Evolutionary conservation across 192 early-diverging fungal species (phyloP).

Genomic region (Umbelopsis sp.): DNA sequence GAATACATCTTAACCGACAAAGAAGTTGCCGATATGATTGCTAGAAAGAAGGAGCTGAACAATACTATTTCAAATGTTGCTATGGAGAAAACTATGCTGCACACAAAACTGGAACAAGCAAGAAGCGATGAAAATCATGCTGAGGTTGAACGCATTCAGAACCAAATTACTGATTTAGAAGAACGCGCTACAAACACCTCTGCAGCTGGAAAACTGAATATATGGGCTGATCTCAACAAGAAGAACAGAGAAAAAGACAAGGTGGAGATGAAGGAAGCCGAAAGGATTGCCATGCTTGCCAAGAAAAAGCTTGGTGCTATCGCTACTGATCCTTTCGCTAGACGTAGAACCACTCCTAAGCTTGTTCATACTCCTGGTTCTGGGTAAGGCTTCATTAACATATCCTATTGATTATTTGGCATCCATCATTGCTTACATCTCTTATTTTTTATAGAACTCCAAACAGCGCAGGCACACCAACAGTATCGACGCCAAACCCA

Average conservation of each 20-base stretch:
- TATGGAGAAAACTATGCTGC: slow-evolving; percentile 49
- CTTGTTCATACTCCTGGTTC: slow-evolving; percentile 36
- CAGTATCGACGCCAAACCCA: not conserved
- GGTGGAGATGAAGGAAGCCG: slow-evolving; percentile 45
- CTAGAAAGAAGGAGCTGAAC: slow-evolving; percentile 51
- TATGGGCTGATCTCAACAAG: slow-evolving; percentile 57
- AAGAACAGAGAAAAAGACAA: slow-evolving; percentile 55
- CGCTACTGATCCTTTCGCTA: slow-evolving; percentile 39
- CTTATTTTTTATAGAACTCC: not conserved
- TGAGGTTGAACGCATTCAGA: slow-evolving; percentile 43
- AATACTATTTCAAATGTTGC: slow-evolving; percentile 37
- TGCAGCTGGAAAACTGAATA: slow-evolving; percentile 39
- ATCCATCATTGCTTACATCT: not conserved
- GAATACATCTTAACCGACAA: slow-evolving; percentile 61
- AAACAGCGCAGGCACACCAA: slow-evolving; percentile 14
- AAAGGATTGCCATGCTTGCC: slow-evolving; percentile 25
- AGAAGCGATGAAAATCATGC: slow-evolving; percentile 51
- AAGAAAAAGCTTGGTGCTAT: slow-evolving; percentile 30
- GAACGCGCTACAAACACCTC: slow-evolving; percentile 33
- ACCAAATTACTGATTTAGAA: slow-evolving; percentile 34
- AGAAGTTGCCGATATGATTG: slow-evolving; percentile 68
- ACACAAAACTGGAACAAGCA: slow-evolving; percentile 51
- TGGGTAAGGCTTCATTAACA: not conserved
- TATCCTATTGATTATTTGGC: not conserved
- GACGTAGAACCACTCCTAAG: slow-evolving; percentile 38